Evolutionary conservation across 208 protist species (phyloP), one percentile per base, ranked within the genome.

Genomic region (Leishmania braziliensis): DNA sequence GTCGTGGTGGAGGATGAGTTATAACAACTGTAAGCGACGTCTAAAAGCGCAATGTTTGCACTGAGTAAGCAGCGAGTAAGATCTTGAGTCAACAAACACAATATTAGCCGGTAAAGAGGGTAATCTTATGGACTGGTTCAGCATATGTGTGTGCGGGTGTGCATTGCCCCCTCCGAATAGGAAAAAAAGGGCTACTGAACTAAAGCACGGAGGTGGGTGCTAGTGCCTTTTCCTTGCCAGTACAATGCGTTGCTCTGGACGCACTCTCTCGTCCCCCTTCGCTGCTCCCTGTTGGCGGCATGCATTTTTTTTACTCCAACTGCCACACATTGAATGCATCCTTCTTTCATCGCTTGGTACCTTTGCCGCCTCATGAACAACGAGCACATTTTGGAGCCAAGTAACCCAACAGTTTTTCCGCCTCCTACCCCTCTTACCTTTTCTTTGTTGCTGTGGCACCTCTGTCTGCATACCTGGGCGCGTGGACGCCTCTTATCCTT

Each of bases 1-100:
- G 87, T 86, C 18, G 80, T 96, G 23, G 91, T 95, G 33, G 92
- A 98, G 84, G 89, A 94, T 36, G 95, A 98, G 75, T 82, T 98
- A 12, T 97, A 85, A 29, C 26, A 16, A 29, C 46, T 43, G 23
- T 33, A 36, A 89, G 3, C 18, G 1, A 33, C n/a, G 51, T 62
- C 53, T 53, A 58, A 6, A 56, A 0, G 51, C 23, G 46, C 51
- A 33, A 1, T 43, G 43, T 69, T 51, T 68, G 58, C 54, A 12
- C 75, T 26, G 36, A 50, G 16, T 76, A 75, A 62, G 46, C 23
- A 18, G 2, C 48, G 70, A 75, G 48, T 51, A 60, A 60, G 50
- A 53, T 23, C 23, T 54, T 26, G 5, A 29, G 20, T 26, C 16
- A 62, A 43, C 48, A 76, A 63, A 39, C 12, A 46, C 9, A 36